Conservation (phyloP, 352 stramenopile genomes). For the Phytophthora sansomeana region DNA sequence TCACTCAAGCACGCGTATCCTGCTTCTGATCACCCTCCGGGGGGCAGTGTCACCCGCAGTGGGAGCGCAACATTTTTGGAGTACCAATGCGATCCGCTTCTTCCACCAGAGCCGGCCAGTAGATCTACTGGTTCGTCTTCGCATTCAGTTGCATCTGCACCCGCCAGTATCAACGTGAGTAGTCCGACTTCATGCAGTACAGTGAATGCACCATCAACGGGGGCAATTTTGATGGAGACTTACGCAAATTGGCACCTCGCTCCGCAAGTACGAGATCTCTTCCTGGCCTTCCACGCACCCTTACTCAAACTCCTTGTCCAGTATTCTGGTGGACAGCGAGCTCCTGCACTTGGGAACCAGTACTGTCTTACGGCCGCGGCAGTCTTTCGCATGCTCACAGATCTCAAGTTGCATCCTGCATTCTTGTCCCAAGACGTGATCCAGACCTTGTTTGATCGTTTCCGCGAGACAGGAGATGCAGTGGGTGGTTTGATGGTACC, state of each 20-base stretch:
- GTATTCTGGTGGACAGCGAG: slow-evolving; percentile 60
- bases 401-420: slow-evolving; percentile 65
- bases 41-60: slow-evolving; percentile 9
- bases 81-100: slow-evolving; percentile 69
- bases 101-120: slow-evolving; percentile 45
- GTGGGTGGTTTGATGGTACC: slow-evolving; percentile 45
- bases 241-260: slow-evolving; percentile 63
- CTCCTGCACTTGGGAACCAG: slow-evolving; percentile 49
- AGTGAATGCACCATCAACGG: slow-evolving; percentile 3
- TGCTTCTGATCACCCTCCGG: slow-evolving; percentile 31
- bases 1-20: slow-evolving; percentile 77
- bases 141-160: slow-evolving; percentile 13
- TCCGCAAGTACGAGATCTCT: slow-evolving; percentile 70
- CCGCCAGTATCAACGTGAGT: slow-evolving; percentile 1
- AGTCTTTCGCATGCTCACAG: slow-evolving; percentile 60
- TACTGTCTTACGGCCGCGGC: slow-evolving; percentile 50
- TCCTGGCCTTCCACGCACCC: slow-evolving; percentile 58
- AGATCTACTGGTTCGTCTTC: slow-evolving; percentile 12
- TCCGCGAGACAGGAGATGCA: slow-evolving; percentile 31
- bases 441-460: slow-evolving; percentile 53
- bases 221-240: slow-evolving; percentile 26
- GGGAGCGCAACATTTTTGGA: slow-evolving; percentile 54
- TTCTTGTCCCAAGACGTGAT: slow-evolving; percentile 65
- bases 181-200: background rate
- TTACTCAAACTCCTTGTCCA: slow-evolving; percentile 62